These are phyloP conservation scores for Globisporangium paddicum DNA, from an alignment of 352 stramenopile species.

Conservation along the genomic window DNA sequence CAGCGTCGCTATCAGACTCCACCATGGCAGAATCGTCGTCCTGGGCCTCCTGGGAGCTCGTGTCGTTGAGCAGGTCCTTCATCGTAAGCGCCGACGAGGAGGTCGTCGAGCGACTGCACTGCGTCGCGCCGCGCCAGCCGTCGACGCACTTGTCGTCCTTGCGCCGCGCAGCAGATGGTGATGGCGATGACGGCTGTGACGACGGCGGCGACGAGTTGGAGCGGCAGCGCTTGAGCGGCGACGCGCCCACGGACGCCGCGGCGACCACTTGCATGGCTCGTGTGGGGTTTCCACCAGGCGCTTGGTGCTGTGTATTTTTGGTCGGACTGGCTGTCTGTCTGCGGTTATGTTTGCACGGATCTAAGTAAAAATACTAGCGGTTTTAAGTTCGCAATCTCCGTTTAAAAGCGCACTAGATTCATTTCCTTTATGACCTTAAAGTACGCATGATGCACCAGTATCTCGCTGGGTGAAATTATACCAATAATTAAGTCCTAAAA, in stretches of 20 bases:
- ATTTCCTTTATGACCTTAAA: too few relatives aligned
- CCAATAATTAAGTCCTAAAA: too few relatives aligned
- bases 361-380: too few relatives aligned
- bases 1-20: too few relatives aligned
- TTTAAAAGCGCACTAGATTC: too few relatives aligned
- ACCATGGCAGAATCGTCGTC: background rate
- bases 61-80: constrained; percentile 12
- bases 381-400: too few relatives aligned
- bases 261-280: background rate
- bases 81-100: constrained; percentile 1
- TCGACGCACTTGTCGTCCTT: constrained; percentile 9
- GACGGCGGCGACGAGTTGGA: background rate
- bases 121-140: background rate
- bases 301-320: background rate
- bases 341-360: too few relatives aligned
- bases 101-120: background rate
- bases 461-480: too few relatives aligned
- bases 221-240: constrained; percentile 38
- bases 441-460: too few relatives aligned
- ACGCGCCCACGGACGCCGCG: background rate
- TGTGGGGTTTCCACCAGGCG: background rate
- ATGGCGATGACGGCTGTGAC: constrained; percentile 18
- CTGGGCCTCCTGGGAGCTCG: background rate
- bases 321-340: background rate
- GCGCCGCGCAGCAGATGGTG: constrained; percentile 10